Conservation (phyloP, 345 rosid species). For the Salix viminalis region DNA sequence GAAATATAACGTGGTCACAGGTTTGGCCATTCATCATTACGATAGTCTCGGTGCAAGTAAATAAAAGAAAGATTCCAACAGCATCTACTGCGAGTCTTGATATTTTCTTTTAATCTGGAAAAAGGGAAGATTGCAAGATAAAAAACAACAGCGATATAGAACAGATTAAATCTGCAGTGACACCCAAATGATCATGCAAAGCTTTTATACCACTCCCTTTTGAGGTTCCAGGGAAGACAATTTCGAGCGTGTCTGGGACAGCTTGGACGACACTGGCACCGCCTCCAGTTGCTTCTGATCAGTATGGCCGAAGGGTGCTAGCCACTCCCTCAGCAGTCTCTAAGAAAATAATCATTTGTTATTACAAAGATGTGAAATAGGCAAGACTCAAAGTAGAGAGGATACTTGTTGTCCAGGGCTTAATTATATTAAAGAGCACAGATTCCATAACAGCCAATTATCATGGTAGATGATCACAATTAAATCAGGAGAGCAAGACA, state of each 20-base stretch:
- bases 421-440: neutral
- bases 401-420: neutral
- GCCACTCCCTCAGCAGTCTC: conserved; percentile 74
- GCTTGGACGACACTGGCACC: conserved; percentile 73
- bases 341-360: conserved; percentile 62
- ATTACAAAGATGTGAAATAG: conserved; percentile 10
- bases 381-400: too few relatives aligned
- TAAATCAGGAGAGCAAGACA: neutral
- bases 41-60: neutral
- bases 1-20: neutral
- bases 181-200: conserved; percentile 79
- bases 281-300: conserved; percentile 71
- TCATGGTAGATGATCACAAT: neutral
- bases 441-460: neutral
- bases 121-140: neutral
- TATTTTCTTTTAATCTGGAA: neutral
- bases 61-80: neutral
- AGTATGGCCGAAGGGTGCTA: conserved; percentile 61
- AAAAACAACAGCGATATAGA: neutral
- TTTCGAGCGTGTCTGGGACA: conserved; percentile 83
- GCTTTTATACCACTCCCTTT: conserved; percentile 74
- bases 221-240: conserved; percentile 77
- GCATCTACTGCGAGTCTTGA: neutral
- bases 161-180: conserved; percentile 21
- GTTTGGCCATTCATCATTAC: neutral